A percentile compares a stretch with the other conserved stretches of the same genome.
Evolutionary conservation across 2,329 filamentous ascomycete genomes (phyloP).

Genomic region (Epichloe sylvatica): DNA sequence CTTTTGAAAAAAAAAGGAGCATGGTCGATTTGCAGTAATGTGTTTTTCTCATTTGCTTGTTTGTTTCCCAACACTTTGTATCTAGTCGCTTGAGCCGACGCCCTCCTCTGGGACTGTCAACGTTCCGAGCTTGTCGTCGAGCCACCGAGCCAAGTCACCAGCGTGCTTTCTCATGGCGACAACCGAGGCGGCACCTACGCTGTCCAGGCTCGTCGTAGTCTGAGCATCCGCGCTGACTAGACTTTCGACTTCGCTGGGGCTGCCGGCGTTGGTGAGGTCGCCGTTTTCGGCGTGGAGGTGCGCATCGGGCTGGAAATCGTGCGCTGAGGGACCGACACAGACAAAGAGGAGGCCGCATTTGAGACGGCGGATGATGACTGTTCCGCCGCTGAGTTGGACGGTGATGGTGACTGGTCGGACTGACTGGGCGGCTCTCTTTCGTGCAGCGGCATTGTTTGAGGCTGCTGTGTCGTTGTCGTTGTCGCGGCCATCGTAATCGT

Average conservation of each 20-base stretch:
- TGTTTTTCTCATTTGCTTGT: background rate
- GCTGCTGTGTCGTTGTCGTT: background rate
- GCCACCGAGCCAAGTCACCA: slow-evolving; percentile 43
- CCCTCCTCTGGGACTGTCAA: slow-evolving; percentile 40
- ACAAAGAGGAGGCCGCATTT: slow-evolving; percentile 48
- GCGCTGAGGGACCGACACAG: slow-evolving; percentile 37
- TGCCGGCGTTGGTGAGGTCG: slow-evolving; percentile 22
- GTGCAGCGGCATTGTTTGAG: background rate
- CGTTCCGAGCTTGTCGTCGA: slow-evolving; percentile 45
- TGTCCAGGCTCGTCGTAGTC: slow-evolving; percentile 28
- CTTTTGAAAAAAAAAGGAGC: background rate
- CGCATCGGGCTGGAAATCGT: slow-evolving; percentile 10
- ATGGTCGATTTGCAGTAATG: background rate
- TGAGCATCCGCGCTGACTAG: slow-evolving; percentile 31
- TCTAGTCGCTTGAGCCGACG: slow-evolving; percentile 17
- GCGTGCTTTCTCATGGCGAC: slow-evolving; percentile 41
- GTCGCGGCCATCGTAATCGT: slow-evolving; percentile 11
- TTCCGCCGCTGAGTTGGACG: slow-evolving; percentile 43
- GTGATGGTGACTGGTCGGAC: slow-evolving; percentile 34
- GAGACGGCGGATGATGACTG: slow-evolving; percentile 44
- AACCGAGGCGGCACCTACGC: slow-evolving; percentile 30
- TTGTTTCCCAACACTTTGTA: background rate
- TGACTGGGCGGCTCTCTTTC: slow-evolving; percentile 6
- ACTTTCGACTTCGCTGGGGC: slow-evolving; percentile 32
- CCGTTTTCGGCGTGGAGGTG: slow-evolving; percentile 16